These are phyloP conservation scores for Colletotrichum paranaense DNA, from an alignment of 2,329 filamentous ascomycete genomes.

Conservation along the genomic window DNA sequence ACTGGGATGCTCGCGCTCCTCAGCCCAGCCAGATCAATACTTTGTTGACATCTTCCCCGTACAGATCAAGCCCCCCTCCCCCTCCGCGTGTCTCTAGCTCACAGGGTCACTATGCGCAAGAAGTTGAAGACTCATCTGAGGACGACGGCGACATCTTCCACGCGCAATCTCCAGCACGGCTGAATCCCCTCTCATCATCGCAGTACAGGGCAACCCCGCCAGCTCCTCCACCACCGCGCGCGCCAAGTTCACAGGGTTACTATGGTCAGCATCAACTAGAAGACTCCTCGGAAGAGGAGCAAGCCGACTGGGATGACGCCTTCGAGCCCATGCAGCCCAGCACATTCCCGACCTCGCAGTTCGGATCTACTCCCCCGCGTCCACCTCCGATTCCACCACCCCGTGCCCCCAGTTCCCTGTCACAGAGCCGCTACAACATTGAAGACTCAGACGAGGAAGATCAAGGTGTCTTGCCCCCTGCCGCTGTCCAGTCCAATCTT, in stretches of 20 bases:
- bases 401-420: not conserved
- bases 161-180: not conserved
- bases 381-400: conserved; percentile 4
- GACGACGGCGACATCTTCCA: not conserved
- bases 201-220: conserved; percentile 1
- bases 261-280: not conserved
- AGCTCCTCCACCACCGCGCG: not conserved
- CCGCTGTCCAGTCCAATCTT: not conserved
- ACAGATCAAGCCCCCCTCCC: conserved; percentile 10
- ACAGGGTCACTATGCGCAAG: not conserved
- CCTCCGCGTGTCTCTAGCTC: not conserved
- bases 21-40: not conserved
- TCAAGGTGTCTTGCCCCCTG: conserved; percentile 15
- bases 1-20: not conserved
- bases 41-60: conserved; percentile 13
- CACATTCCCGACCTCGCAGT: not conserved
- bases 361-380: not conserved
- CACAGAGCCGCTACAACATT: conserved; percentile 4
- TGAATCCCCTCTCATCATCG: not conserved
- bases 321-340: conserved; percentile 4
- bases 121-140: conserved; percentile 13
- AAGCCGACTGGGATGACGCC: conserved; percentile 1
- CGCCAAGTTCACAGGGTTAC: conserved; percentile 9
- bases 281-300: conserved; percentile 22
- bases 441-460: conserved; percentile 21